These are phyloP conservation scores for Saturnispora sanitii DNA, from an alignment of 805 yeast species.

Conservation along the genomic window DNA sequence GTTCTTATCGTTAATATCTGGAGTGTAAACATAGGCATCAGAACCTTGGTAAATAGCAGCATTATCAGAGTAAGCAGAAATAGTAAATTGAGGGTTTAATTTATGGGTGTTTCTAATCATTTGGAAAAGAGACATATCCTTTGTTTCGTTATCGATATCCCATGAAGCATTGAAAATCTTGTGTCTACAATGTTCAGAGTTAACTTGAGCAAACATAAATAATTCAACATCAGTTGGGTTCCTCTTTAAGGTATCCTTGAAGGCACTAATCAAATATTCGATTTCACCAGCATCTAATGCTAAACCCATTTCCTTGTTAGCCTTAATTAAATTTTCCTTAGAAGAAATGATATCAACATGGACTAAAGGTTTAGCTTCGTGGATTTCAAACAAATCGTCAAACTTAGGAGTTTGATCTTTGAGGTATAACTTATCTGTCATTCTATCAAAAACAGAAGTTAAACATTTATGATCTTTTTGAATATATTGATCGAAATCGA, in stretches of 20 bases:
- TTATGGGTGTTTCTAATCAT: conserved; percentile 94
- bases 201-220: conserved; percentile 98
- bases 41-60: conserved; percentile 93
- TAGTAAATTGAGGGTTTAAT: conserved; percentile 67
- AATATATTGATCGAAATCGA: conserved; percentile 47
- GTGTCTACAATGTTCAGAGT: conserved; percentile 98
- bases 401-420: conserved; percentile 49
- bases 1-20: conserved; percentile 54
- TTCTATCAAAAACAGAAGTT: conserved; percentile 76
- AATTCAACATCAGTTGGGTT: conserved; percentile 97
- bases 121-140: conserved; percentile 70
- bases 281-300: conserved; percentile 95
- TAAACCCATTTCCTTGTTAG: conserved; percentile 77
- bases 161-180: conserved; percentile 97
- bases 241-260: conserved; percentile 63
- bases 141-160: conserved; percentile 79
- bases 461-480: conserved; percentile 44
- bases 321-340: conserved; percentile 53
- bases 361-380: conserved; percentile 74
- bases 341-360: conserved; percentile 52
- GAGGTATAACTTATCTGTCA: conserved; percentile 73
- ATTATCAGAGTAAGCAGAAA: conserved; percentile 93
- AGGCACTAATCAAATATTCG: conserved; percentile 75
- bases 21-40: conserved; percentile 67
- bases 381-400: conserved; percentile 67